A percentile compares a stretch with the other conserved stretches of the same genome.
Conservation (phyloP, 2,329 filamentous ascomycete species). For the Cladophialophora immunda region DNA sequence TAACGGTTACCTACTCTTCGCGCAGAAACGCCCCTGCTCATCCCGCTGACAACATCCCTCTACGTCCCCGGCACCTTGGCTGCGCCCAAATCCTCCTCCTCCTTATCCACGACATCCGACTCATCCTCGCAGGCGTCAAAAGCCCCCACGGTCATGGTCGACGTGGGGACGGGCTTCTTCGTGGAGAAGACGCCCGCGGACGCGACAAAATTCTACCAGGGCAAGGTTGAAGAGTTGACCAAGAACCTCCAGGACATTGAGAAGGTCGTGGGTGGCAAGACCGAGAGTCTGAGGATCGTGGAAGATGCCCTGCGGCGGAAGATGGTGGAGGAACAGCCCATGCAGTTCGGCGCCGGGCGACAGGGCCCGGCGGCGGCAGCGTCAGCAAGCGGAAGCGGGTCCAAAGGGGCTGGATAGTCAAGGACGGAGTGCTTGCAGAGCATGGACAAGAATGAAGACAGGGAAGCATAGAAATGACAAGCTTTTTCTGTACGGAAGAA, state of each 20-base stretch:
- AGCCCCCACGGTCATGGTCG: conserved; percentile 78
- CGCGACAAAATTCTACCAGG: conserved; percentile 72
- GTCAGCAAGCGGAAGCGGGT: not conserved
- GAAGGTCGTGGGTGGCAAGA: conserved; percentile 76
- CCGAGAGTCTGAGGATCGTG: conserved; percentile 81
- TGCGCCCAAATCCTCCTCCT: conserved; percentile 56
- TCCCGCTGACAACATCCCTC: conserved; percentile 93
- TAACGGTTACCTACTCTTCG: conserved; percentile 14
- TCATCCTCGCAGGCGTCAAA: not conserved
- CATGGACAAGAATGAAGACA: not conserved
- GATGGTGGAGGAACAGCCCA: conserved; percentile 56
- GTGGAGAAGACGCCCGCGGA: conserved; percentile 80
- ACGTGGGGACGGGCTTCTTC: conserved; percentile 93
- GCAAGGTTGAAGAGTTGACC: conserved; percentile 72
- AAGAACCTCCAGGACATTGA: conserved; percentile 73
- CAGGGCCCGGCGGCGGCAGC: conserved; percentile 38
- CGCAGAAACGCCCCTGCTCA: conserved; percentile 69
- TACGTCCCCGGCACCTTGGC: conserved; percentile 88
- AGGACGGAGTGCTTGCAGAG: not conserved
- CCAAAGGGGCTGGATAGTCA: not conserved
- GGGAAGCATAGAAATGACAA: not conserved
- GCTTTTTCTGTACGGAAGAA: not conserved
- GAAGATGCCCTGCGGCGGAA: conserved; percentile 76
- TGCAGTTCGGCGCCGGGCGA: conserved; percentile 19
- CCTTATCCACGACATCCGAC: conserved; percentile 2